phyloP scores from a whole-genome alignment of 768 basidiomycete genomes.

The Tulasnella sp. region DNA sequence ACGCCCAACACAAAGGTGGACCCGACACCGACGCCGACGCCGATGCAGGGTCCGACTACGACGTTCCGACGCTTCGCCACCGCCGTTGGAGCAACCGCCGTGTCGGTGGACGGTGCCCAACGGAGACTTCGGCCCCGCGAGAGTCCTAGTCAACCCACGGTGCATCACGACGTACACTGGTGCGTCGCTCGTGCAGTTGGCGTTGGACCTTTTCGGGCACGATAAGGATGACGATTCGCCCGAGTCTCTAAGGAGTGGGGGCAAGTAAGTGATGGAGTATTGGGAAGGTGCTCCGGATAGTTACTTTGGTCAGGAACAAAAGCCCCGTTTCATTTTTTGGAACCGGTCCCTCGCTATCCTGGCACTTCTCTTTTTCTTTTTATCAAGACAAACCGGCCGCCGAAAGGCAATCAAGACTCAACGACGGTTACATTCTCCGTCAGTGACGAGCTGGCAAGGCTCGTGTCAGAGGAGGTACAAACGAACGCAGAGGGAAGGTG shows the following conservation, averaged over 20 bases:
- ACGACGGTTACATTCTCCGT: conserved; percentile 79
- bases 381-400: conserved; percentile 80
- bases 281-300: conserved; percentile 97
- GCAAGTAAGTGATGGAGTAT: conserved; percentile 84
- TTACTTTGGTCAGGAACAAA: conserved; percentile 96
- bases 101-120: conserved; percentile 64
- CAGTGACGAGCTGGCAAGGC: conserved; percentile 55
- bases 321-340: conserved; percentile 36
- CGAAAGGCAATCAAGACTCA: conserved; percentile 85
- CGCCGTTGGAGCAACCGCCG: conserved; percentile 34
- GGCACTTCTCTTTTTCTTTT: too few relatives aligned
- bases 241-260: conserved; percentile 36
- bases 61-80: conserved; percentile 47
- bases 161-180: conserved; percentile 98
- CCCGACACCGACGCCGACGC: conserved; percentile 59
- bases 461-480: neutral
- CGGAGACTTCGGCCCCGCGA: conserved; percentile 77
- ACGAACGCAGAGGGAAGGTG: too few relatives aligned
- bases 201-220: conserved; percentile 83
- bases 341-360: too few relatives aligned
- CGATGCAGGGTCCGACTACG: conserved; percentile 82
- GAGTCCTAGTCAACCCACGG: conserved; percentile 92
- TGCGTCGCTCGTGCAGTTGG: conserved; percentile 91
- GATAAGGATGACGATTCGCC: conserved; percentile 55
- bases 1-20: conserved; percentile 15